A percentile compares a stretch with the other conserved stretches of the same genome.
Conservation (phyloP, 208 protist species). For the Acanthamoeba castellanii region DNA sequence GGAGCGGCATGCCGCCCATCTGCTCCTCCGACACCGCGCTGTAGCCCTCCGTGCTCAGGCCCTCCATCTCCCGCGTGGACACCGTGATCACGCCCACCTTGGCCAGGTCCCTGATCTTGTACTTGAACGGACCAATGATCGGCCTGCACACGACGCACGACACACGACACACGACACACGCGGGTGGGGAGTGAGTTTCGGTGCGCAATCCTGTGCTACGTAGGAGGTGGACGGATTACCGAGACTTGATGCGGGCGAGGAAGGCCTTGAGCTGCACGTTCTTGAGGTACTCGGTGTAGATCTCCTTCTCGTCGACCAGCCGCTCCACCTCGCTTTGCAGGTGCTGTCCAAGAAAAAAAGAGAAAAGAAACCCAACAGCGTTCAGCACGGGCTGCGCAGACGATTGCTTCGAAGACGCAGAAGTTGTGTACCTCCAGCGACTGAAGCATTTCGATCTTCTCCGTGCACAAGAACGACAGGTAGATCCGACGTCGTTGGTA, state of each 20-base stretch:
- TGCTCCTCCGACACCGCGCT: slow-evolving; percentile 14
- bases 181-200: neutral
- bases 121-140: slow-evolving; percentile 71
- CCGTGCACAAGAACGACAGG: slow-evolving; percentile 64
- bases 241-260: slow-evolving; percentile 67
- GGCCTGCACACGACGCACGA: neutral
- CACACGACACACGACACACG: too few species aligned
- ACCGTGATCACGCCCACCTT: slow-evolving; percentile 30
- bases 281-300: slow-evolving; percentile 63
- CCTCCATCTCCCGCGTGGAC: slow-evolving; percentile 8
- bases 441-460: slow-evolving; percentile 73
- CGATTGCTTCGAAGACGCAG: neutral
- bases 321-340: slow-evolving; percentile 51
- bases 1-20: neutral
- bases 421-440: neutral
- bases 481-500: slow-evolving; percentile 73
- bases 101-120: slow-evolving; percentile 57
- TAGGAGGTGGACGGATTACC: too few species aligned
- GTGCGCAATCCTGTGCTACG: too few species aligned
- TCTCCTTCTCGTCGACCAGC: slow-evolving; percentile 44
- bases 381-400: neutral
- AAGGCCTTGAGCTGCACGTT: slow-evolving; percentile 72
- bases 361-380: neutral
- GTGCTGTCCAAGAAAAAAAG: neutral
- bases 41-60: neutral